These are phyloP conservation scores for Xanthoconium stramineum DNA, from an alignment of 768 basidiomycete genomes.

Conservation along the genomic window DNA sequence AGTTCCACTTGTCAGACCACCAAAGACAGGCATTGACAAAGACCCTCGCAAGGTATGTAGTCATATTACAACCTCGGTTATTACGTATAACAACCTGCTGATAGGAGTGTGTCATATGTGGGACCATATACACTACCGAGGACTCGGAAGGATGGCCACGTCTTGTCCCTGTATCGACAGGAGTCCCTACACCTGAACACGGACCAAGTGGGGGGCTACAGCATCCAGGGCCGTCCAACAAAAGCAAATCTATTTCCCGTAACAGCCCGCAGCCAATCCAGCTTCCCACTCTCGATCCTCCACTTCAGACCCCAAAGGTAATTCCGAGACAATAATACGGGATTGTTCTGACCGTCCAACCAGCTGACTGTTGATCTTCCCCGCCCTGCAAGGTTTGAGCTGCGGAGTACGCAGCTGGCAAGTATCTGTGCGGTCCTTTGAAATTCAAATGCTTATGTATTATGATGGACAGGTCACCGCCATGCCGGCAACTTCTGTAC, in stretches of 20 bases:
- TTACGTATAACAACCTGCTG: constrained; percentile 1
- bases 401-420: constrained; percentile 19
- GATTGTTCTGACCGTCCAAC: constrained; percentile 3
- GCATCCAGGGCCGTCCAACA: constrained; percentile 10
- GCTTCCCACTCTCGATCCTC: constrained; percentile 33
- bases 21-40: constrained; percentile 56
- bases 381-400: constrained; percentile 10
- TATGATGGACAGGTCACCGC: constrained; percentile 14
- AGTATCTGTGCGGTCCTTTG: neutral
- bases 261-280: constrained; percentile 31
- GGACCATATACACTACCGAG: constrained; percentile 55
- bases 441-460: constrained; percentile 2
- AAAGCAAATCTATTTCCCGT: constrained; percentile 11
- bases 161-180: constrained; percentile 34
- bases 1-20: constrained; percentile 79
- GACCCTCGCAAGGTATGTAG: constrained; percentile 61
- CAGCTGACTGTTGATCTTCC: constrained; percentile 24
- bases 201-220: neutral
- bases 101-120: constrained; percentile 80
- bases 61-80: neutral
- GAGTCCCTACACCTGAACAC: constrained; percentile 2
- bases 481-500: constrained; percentile 7
- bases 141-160: constrained; percentile 50
- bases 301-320: constrained; percentile 29
- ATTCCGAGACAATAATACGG: neutral